A percentile compares a stretch with the other conserved stretches of the same genome.
phyloP scores from a whole-genome alignment of 176 grass and related monocot species.

The Pontederia crassipes region DNA sequence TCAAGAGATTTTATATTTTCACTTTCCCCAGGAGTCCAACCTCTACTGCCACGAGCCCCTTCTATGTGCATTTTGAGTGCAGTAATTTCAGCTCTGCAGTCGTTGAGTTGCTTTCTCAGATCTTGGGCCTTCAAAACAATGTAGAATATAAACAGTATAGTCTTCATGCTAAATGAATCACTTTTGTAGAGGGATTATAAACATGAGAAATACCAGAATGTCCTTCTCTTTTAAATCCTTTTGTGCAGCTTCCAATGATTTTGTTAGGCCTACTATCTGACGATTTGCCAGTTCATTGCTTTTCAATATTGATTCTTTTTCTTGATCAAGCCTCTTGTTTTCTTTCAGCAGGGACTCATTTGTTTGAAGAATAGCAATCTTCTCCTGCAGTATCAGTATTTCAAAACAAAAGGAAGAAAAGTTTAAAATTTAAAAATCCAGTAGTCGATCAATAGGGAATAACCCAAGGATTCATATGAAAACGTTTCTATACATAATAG shows the following conservation, averaged over 20 bases:
- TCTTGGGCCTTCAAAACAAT: conserved; percentile 59
- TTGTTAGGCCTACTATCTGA: conserved; percentile 51
- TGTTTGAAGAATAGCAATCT: conserved; percentile 73
- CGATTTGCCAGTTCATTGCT: conserved; percentile 47
- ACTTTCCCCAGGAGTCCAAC: conserved; percentile 30
- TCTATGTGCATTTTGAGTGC: conserved; percentile 95
- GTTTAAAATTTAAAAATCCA: no score
- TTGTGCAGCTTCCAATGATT: conserved; percentile 59
- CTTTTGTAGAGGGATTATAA: conserved; percentile 5
- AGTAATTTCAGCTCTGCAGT: conserved; percentile 94
- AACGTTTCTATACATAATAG: no score
- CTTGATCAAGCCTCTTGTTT: conserved; percentile 52
- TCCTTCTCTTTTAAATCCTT: conserved; percentile 88
- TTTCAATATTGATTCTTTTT: conserved; percentile 57
- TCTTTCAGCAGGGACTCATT: conserved; percentile 72
- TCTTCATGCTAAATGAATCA: conserved; percentile 20
- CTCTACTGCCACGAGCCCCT: conserved; percentile 55
- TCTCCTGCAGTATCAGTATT: conserved; percentile 47
- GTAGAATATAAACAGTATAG: conserved; percentile 23
- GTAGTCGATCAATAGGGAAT: no score
- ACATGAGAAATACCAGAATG: conserved; percentile 47
- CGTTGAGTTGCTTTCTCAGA: conserved; percentile 78
- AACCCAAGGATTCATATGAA: no score
- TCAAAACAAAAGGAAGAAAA: neutral
- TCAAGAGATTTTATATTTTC: conserved; percentile 27